Evolutionary conservation across 2,329 filamentous ascomycete genomes (phyloP), one percentile per base, ranked within the genome.

Genomic region (Ascochyta koolunga): DNA sequence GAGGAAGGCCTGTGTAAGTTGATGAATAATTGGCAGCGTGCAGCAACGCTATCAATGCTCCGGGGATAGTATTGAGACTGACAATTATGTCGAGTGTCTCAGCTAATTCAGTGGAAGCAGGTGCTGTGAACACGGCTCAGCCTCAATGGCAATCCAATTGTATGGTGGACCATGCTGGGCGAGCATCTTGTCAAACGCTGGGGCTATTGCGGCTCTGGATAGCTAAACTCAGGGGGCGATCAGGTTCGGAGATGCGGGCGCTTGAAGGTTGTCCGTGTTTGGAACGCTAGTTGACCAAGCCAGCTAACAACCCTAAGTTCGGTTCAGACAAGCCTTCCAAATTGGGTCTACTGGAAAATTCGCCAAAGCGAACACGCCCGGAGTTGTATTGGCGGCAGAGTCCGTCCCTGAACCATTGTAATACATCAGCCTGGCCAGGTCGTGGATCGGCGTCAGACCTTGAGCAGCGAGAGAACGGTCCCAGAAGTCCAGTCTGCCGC

Each of bases 181-280:
- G 51, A 54, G 31, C 40, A 54, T 31, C 21, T 50, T 16, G 16
- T 40, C 35, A 49, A 40, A 49, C 39, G 44, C 43, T 45, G 45
- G 49, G 39, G 39, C 39, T 40, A 35, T 33, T 29, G 39, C 32
- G 6, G 25, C 18, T 35, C 43, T 54, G 50, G 33, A 24, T 27
- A 27, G 50, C 43, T 29, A 43, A 35, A 44, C 16, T 45, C 51
- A 49, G 35, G 51, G 43, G 29, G 39, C 29, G 39, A 44, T 31
- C 44, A 49, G 2, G 38, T 21, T 36, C 25, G 39, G 25, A 19
- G 15, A 18, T 16, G 16, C 50, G 50, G 50, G 38, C 43, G 19
- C 50, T 47, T 18, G 45, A 37, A 37, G 40, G 50, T 44, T 22
- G 40, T 41, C 41, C 33, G 19, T 32, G 16, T 21, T 15, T 13